Evolutionary conservation across 139 green algal genomes (phyloP).

Genomic region (Chlamydomonas urium): DNA sequence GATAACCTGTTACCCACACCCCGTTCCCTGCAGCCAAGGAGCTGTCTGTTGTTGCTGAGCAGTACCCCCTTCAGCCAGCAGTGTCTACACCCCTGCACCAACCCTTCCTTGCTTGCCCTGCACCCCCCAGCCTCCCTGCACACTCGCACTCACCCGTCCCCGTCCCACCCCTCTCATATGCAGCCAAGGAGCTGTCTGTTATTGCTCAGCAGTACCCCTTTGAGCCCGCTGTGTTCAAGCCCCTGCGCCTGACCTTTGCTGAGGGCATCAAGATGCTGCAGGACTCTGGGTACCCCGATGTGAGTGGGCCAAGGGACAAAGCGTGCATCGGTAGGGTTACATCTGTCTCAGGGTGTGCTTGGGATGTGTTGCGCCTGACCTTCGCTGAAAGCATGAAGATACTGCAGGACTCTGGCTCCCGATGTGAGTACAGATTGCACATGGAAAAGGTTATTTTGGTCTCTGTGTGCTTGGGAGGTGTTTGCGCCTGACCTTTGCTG

Average conservation of each 20-base stretch:
- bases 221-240: conserved; percentile 79
- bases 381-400: too few species aligned
- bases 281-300: conserved; percentile 31
- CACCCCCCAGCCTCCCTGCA: neutral
- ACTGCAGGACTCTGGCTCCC: too few species aligned
- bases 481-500: conserved; percentile 84
- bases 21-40: conserved; percentile 59
- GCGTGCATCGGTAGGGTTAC: too few species aligned
- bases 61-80: conserved; percentile 90
- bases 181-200: conserved; percentile 63
- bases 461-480: too few species aligned
- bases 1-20: too few species aligned
- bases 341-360: too few species aligned
- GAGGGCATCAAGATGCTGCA: conserved; percentile 93
- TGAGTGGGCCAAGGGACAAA: too few species aligned
- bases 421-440: too few species aligned
- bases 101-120: conserved; percentile 50
- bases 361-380: too few species aligned
- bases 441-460: too few species aligned
- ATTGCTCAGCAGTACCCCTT: conserved; percentile 90
- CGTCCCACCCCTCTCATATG: neutral
- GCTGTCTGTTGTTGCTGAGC: conserved; percentile 69
- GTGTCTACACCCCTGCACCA: conserved; percentile 79
- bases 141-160: neutral
- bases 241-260: conserved; percentile 79